phyloP scores from a whole-genome alignment of 2,329 filamentous ascomycete genomes.

The Arachnomyces sp. region DNA sequence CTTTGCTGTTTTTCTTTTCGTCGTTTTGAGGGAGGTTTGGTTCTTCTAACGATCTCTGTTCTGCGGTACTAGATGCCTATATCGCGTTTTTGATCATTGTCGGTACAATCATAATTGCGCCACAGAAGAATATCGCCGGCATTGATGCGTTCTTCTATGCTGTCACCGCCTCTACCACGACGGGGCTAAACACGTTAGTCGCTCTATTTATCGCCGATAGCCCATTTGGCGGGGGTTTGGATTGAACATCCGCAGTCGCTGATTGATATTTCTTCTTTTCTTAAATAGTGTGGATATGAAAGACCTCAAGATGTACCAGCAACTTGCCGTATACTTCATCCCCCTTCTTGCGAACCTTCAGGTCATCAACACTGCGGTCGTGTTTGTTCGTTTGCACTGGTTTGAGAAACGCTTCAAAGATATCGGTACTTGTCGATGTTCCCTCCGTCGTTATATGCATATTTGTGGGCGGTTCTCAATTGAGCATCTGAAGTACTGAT shows the following conservation, averaged over 20 bases:
- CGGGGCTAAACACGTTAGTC: constrained; percentile 43
- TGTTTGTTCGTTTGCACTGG: constrained; percentile 43
- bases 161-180: constrained; percentile 43
- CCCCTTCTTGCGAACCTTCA: constrained; percentile 43
- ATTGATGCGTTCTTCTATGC: constrained; percentile 47
- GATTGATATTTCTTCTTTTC: neutral
- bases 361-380: constrained; percentile 45
- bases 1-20: no score
- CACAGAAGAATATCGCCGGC: constrained; percentile 33
- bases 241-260: neutral
- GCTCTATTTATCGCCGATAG: neutral
- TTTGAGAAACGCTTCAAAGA: constrained; percentile 41
- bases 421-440: constrained; percentile 18
- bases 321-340: constrained; percentile 45
- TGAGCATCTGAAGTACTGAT: neutral
- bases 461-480: neutral
- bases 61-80: constrained; percentile 29
- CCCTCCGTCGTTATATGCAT: neutral
- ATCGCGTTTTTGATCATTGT: constrained; percentile 32
- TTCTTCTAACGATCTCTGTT: no score
- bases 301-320: constrained; percentile 43
- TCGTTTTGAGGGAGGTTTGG: no score
- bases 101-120: constrained; percentile 30
- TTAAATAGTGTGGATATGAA: constrained; percentile 44
- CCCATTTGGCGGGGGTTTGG: no score